Conservation (phyloP, 176 grass and related monocot genomes). For the Avena eriantha region DNA sequence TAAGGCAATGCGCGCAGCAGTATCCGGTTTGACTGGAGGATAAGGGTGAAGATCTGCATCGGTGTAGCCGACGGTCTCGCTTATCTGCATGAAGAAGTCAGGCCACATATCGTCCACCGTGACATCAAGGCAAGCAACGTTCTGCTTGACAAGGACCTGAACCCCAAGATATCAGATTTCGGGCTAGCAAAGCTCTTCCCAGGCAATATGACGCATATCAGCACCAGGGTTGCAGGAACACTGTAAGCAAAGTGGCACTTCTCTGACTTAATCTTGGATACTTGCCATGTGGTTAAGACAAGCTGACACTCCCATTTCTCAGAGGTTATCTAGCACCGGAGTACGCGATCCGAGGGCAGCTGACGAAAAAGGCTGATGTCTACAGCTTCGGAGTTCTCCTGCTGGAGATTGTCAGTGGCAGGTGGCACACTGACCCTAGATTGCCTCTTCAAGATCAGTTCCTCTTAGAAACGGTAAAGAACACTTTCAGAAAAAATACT, state of each 20-base stretch:
- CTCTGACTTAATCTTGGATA: conserved; percentile 18
- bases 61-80: conserved; percentile 66
- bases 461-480: conserved; percentile 74
- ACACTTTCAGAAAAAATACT: neutral
- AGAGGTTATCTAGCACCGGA: conserved; percentile 72
- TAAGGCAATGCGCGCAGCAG: conserved; percentile 60
- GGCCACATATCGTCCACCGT: conserved; percentile 71
- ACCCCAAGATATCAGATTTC: conserved; percentile 81
- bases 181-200: conserved; percentile 84
- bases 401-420: conserved; percentile 73
- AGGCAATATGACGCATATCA: conserved; percentile 73
- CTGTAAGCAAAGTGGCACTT: conserved; percentile 55
- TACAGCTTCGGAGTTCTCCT: conserved; percentile 79
- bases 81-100: conserved; percentile 79
- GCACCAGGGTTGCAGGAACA: conserved; percentile 90
- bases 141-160: conserved; percentile 78
- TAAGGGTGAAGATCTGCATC: conserved; percentile 66
- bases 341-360: conserved; percentile 73
- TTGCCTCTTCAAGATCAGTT: conserved; percentile 69
- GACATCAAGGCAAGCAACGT: conserved; percentile 94
- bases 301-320: neutral
- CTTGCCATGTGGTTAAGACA: conserved; percentile 11
- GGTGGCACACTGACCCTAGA: conserved; percentile 64
- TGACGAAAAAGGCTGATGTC: conserved; percentile 63
- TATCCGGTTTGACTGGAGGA: conserved; percentile 72